phyloP scores from a whole-genome alignment of 139 green algal genomes.

The Dunaliella sp. region DNA sequence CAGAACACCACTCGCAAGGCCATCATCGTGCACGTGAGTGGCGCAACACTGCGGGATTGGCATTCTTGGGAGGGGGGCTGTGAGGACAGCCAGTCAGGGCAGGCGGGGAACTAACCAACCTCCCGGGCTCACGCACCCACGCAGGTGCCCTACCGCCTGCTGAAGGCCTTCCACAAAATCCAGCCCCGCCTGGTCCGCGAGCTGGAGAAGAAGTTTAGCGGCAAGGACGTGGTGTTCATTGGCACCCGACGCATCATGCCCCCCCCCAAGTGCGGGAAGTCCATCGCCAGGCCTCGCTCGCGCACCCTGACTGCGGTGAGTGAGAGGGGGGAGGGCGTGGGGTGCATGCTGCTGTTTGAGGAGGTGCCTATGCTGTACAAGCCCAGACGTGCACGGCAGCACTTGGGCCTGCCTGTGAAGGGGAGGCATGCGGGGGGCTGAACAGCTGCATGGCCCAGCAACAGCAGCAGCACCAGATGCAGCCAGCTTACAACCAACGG shows the following conservation, averaged over 20 bases:
- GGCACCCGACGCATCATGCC: conserved; percentile 92
- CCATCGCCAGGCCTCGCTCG: conserved; percentile 73
- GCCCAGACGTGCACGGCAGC: not conserved
- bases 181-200: conserved; percentile 96
- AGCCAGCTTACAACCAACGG: too few relatives aligned
- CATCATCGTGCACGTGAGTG: conserved; percentile 93
- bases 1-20: conserved; percentile 80
- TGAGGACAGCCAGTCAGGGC: not conserved
- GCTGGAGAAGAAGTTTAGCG: conserved; percentile 99
- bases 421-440: too few relatives aligned
- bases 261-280: conserved; percentile 64
- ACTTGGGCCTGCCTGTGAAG: too few relatives aligned
- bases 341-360: not conserved
- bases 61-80: not conserved
- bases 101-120: not conserved
- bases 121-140: not conserved
- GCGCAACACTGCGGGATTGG: too few relatives aligned
- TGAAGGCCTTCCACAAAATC: conserved; percentile 98
- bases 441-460: too few relatives aligned
- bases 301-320: conserved; percentile 91
- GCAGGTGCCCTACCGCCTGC: conserved; percentile 92
- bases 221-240: conserved; percentile 97
- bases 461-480: too few relatives aligned
- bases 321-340: not conserved
- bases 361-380: not conserved